These are phyloP conservation scores for Selaginella tamariscina DNA, from an alignment of 75 land plant genomes.

Conservation along the genomic window DNA sequence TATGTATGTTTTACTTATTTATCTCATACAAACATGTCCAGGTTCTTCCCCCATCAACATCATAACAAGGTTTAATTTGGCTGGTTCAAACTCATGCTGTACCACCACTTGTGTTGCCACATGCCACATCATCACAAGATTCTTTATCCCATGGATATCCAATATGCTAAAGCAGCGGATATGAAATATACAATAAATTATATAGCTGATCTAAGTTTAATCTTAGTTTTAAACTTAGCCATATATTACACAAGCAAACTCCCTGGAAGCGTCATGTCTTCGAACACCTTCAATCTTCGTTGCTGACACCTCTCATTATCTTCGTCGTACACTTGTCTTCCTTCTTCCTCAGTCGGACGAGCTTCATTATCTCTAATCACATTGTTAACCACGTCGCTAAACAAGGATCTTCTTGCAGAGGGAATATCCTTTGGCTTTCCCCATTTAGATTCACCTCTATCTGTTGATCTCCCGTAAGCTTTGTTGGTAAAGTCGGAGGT, in stretches of 20 bases:
- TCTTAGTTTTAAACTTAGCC: not conserved
- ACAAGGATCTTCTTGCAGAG: not conserved
- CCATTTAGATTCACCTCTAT: not conserved
- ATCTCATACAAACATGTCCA: no score
- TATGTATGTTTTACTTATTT: no score
- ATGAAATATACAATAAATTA: not conserved
- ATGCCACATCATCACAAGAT: no score
- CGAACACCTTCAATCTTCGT: constrained; percentile 60
- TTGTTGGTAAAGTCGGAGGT: not conserved
- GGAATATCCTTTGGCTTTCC: not conserved
- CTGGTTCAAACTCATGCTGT: no score
- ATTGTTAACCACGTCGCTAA: not conserved
- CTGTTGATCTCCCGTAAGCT: not conserved
- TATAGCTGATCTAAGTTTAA: not conserved
- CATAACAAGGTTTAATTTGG: no score
- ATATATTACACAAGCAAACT: constrained; percentile 14
- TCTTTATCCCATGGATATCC: not conserved
- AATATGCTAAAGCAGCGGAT: not conserved
- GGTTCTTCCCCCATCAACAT: no score
- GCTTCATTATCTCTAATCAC: not conserved
- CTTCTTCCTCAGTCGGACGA: not conserved
- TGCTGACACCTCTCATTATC: not conserved
- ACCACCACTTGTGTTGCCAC: no score
- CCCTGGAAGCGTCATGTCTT: constrained; percentile 55
- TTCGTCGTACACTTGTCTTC: not conserved